Conservation (phyloP, 176 grass and related monocot genomes). For the Carex parvula region DNA sequence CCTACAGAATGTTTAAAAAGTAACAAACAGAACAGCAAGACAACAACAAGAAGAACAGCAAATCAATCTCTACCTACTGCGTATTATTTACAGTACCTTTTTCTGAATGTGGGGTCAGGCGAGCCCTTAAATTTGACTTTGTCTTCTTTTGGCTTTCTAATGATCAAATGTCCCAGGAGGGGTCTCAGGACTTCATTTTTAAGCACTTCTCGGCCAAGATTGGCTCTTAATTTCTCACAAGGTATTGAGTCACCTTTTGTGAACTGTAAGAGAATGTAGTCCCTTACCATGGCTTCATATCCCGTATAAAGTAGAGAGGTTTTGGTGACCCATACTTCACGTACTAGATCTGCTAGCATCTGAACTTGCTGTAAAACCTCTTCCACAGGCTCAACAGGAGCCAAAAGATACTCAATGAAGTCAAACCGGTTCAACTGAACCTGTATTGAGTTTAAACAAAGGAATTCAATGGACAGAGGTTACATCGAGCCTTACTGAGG, state of each 20-base stretch:
- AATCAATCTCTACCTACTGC: not conserved
- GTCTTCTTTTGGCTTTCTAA: not conserved
- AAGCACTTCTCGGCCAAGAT: not conserved
- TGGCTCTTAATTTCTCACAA: not conserved
- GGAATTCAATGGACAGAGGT: not conserved
- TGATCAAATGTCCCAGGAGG: not conserved
- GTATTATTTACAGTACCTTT: constrained; percentile 8
- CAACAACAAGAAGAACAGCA: not conserved
- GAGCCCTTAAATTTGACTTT: constrained; percentile 36
- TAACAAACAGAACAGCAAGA: not conserved
- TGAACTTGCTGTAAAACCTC: constrained; percentile 39
- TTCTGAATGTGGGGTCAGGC: constrained; percentile 31
- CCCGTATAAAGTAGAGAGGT: constrained; percentile 36
- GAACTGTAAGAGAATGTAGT: constrained; percentile 40
- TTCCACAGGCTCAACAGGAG: constrained; percentile 16
- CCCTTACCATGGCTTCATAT: constrained; percentile 14
- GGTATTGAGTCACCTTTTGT: constrained; percentile 19
- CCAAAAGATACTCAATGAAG: constrained; percentile 34
- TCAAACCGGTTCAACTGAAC: constrained; percentile 37
- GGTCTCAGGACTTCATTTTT: not conserved
- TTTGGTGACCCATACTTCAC: constrained; percentile 43
- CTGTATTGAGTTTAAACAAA: constrained; percentile 23
- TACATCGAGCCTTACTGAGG: constrained; percentile 2
- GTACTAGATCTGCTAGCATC: constrained; percentile 33
- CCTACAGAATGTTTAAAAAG: not conserved